Percentiles rank a stretch among this genome's conserved stretches.
phyloP scores from a whole-genome alignment of 208 protist genomes.

The Paratrypanosoma confusum region DNA sequence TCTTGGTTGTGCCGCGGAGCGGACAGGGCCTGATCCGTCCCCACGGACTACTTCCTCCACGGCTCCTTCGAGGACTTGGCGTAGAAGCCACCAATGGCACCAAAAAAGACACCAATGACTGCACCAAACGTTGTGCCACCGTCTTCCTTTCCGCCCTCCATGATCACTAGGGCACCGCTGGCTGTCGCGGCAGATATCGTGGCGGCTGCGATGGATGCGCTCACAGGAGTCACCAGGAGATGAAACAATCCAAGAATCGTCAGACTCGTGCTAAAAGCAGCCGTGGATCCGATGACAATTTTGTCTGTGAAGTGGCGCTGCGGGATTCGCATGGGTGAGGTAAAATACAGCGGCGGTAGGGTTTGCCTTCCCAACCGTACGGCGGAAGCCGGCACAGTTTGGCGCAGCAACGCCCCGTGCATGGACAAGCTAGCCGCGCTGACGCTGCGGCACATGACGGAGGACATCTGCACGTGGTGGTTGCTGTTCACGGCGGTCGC shows the following conservation, averaged over 20 bases:
- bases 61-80: constrained; percentile 81
- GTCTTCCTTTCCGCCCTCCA: constrained; percentile 63
- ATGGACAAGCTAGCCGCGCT: no score
- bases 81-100: constrained; percentile 76
- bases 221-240: constrained; percentile 72
- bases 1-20: not conserved
- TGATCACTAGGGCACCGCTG: constrained; percentile 50
- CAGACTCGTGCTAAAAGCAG: constrained; percentile 40
- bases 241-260: constrained; percentile 73
- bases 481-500: no score
- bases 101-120: constrained; percentile 64
- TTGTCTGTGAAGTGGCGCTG: constrained; percentile 62
- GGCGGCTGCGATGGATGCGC: constrained; percentile 31
- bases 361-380: no score
- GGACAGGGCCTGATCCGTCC: not conserved
- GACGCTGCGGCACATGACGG: no score
- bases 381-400: no score
- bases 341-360: no score
- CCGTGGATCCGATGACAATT: constrained; percentile 50
- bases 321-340: constrained; percentile 11
- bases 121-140: constrained; percentile 70
- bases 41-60: constrained; percentile 60
- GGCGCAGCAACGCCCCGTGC: no score
- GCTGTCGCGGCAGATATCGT: constrained; percentile 54
- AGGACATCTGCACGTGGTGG: no score